These are phyloP conservation scores for Aspergillus sp. DNA, from an alignment of 2,329 filamentous ascomycete species.

Conservation along the genomic window DNA sequence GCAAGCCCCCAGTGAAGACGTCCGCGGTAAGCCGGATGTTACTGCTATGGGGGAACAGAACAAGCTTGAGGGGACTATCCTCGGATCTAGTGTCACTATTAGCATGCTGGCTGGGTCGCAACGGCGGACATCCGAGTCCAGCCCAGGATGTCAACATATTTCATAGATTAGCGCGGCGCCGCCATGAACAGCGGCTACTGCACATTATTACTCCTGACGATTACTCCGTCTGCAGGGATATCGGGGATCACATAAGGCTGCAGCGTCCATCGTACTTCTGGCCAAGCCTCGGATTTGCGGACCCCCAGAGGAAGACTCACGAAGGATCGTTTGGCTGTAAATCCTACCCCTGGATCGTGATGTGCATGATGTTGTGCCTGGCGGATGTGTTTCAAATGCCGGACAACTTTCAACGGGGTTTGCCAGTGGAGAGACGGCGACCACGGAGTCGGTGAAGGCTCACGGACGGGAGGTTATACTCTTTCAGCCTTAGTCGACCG, in stretches of 20 bases:
- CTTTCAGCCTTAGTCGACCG: background rate
- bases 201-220: too few relatives aligned
- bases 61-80: background rate
- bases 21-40: background rate
- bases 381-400: background rate
- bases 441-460: background rate
- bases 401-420: background rate
- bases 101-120: too few relatives aligned
- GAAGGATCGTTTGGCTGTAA: background rate
- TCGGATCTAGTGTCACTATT: too few relatives aligned
- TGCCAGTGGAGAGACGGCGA: background rate
- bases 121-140: too few relatives aligned
- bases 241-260: too few relatives aligned
- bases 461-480: background rate
- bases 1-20: background rate
- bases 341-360: background rate
- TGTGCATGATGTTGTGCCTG: background rate
- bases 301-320: background rate
- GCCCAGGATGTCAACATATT: too few relatives aligned
- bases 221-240: too few relatives aligned
- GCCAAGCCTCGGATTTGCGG: too few relatives aligned
- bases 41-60: background rate
- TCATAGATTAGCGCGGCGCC: too few relatives aligned
- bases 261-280: too few relatives aligned
- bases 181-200: too few relatives aligned